phyloP scores from a whole-genome alignment of 176 grass and related monocot genomes.

The Musa schizocarpa region DNA sequence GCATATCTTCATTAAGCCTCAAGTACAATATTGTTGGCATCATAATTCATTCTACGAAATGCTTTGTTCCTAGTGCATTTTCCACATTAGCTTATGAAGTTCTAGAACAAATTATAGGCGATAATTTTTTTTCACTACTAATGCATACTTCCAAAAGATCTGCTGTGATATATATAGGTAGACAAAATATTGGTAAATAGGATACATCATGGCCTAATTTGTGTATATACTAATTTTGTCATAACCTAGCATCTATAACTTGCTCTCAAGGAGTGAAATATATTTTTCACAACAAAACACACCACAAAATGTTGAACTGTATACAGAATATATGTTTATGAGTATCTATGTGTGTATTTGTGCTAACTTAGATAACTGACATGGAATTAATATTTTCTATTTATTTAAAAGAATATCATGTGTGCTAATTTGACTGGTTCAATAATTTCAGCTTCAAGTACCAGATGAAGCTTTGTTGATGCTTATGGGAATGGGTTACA shows the following conservation, averaged over 20 bases:
- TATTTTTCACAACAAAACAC: no score
- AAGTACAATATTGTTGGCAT: no score
- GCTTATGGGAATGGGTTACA: constrained; percentile 78
- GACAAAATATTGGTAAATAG: not conserved
- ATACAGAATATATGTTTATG: no score
- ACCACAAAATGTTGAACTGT: no score
- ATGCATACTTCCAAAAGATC: not conserved
- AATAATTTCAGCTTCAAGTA: constrained; percentile 71
- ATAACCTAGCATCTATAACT: no score
- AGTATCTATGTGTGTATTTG: no score
- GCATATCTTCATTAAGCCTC: no score
- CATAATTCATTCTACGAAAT: no score
- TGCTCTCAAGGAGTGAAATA: no score
- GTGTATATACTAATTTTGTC: not conserved
- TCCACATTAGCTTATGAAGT: not conserved
- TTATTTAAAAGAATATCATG: not conserved
- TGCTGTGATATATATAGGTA: not conserved
- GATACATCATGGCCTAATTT: not conserved
- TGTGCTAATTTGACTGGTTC: constrained; percentile 37
- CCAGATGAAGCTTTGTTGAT: constrained; percentile 85
- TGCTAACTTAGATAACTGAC: no score
- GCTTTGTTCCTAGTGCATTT: not conserved
- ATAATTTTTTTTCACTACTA: not conserved
- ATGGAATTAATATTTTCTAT: not conserved
- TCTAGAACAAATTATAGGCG: not conserved